phyloP scores from a whole-genome alignment of 2,329 filamentous ascomycete species.

The Sclerotinia subarctica region DNA sequence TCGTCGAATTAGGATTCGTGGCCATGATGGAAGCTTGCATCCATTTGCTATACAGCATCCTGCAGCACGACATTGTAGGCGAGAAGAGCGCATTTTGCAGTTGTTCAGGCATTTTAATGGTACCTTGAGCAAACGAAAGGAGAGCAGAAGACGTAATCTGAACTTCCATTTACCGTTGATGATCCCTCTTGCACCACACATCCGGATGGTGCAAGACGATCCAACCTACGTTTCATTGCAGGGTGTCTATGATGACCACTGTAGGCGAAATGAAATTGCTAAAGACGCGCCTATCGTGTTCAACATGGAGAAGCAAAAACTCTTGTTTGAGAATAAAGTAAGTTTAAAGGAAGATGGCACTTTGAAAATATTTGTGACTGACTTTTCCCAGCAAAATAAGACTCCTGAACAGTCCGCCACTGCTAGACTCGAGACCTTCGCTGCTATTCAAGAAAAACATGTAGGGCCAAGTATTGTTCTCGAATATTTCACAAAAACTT shows the following conservation, averaged over 20 bases:
- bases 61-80: constrained; percentile 82
- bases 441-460: constrained; percentile 90
- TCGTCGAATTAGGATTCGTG: constrained; percentile 89
- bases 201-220: constrained; percentile 94
- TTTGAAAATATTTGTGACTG: constrained; percentile 29
- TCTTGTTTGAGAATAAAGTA: constrained; percentile 59
- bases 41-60: constrained; percentile 96
- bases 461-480: constrained; percentile 79
- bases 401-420: constrained; percentile 63
- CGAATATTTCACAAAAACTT: constrained; percentile 85
- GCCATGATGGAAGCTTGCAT: constrained; percentile 96
- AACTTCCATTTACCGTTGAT: constrained; percentile 96
- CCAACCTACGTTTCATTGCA: constrained; percentile 91
- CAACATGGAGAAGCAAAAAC: constrained; percentile 89
- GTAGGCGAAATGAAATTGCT: constrained; percentile 76
- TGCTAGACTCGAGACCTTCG: constrained; percentile 86
- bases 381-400: constrained; percentile 52
- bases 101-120: constrained; percentile 98
- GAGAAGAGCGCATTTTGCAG: constrained; percentile 93
- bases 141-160: constrained; percentile 86
- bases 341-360: constrained; percentile 15
- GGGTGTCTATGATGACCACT: constrained; percentile 94
- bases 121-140: constrained; percentile 85
- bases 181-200: constrained; percentile 91
- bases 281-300: constrained; percentile 96